These are phyloP conservation scores for Moringa oleifera DNA, from an alignment of 345 rosid genomes.

Conservation along the genomic window DNA sequence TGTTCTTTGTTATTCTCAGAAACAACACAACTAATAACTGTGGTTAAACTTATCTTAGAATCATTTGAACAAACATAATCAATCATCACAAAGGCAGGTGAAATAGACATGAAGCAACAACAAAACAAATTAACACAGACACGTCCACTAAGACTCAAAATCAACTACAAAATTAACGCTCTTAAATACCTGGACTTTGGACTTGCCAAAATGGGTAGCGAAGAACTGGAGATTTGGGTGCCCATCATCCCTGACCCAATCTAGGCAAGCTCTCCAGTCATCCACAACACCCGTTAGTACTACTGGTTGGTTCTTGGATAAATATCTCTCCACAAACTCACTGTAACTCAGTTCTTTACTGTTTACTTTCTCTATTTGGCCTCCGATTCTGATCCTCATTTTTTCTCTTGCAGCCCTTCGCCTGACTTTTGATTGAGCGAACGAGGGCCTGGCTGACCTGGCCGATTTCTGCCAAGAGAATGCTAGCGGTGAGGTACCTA, in stretches of 20 bases:
- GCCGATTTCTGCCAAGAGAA: no score
- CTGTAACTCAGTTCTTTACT: conserved; percentile 55
- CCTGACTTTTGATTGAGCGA: not conserved
- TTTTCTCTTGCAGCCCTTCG: not conserved
- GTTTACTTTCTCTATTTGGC: conserved; percentile 58
- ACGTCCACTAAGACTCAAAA: no score
- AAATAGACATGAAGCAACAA: not conserved
- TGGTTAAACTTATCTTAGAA: not conserved
- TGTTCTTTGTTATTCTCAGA: no score
- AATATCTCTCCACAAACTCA: conserved; percentile 59
- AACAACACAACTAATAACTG: not conserved
- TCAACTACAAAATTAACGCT: not conserved
- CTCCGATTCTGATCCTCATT: conserved; percentile 63
- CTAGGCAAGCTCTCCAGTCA: conserved; percentile 69
- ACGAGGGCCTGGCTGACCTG: not conserved
- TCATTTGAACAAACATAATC: not conserved
- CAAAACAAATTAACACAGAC: not conserved
- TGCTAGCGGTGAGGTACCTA: no score
- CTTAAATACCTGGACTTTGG: conserved; percentile 69
- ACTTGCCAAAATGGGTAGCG: conserved; percentile 59
- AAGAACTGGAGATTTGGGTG: conserved; percentile 59
- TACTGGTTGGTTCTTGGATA: conserved; percentile 69
- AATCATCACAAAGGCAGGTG: not conserved
- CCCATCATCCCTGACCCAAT: conserved; percentile 63
- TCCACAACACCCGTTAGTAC: conserved; percentile 71